Evolutionary conservation across 108 stramenopile genomes (phyloP), one percentile per base, ranked within the genome.

Genomic region (Nitzschia inconspicua): DNA sequence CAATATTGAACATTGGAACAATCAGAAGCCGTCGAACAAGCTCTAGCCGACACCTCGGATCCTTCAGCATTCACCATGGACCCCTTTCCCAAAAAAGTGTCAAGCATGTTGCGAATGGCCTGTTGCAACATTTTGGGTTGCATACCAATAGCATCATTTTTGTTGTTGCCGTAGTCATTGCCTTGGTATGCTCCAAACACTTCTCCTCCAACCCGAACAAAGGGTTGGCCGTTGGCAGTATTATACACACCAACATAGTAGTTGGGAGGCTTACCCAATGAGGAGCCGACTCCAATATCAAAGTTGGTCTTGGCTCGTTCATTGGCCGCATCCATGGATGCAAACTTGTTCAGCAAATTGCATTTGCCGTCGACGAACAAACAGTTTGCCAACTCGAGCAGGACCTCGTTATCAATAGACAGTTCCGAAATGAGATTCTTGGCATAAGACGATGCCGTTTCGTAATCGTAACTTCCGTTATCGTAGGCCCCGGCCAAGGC

Each of bases 401-500:
- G 70, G 19, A 70, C 51, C 20, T 76, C 78, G 32, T 88, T 75
- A 0, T 80, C 58, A 4, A 78, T 73, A 13, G 62, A 50, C 10
- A 89, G 72, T 48, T 75, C 74, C 11, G 82, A 59, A 32, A 93
- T 78, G 2, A 73, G 23, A 16, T 87, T 58, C 14, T 44, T 29
- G 2, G 88, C 91, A 68, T 88, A 92, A 3, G 65, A 41, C 16
- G 84, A 64, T 16, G 76, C 65, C 9, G 80, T 78, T 9, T 70
- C 84, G 44, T 66, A 76, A 70, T 91, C 86, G 24, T 75, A 71
- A 48, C 65, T 66, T 16, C 82, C 86, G 34, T 82, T 68, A 25
- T 86, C 85, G 57, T 86, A 87, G 0, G 92, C 92, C 14, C 86
- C 86, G 19, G 86, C 92, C 34, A 90, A 52, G 14, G 86, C 88